Percentiles rank a stretch among this genome's conserved stretches.
phyloP scores from a whole-genome alignment of 192 early-diverging fungal species.

The Tieghemiomyces parasiticus region DNA sequence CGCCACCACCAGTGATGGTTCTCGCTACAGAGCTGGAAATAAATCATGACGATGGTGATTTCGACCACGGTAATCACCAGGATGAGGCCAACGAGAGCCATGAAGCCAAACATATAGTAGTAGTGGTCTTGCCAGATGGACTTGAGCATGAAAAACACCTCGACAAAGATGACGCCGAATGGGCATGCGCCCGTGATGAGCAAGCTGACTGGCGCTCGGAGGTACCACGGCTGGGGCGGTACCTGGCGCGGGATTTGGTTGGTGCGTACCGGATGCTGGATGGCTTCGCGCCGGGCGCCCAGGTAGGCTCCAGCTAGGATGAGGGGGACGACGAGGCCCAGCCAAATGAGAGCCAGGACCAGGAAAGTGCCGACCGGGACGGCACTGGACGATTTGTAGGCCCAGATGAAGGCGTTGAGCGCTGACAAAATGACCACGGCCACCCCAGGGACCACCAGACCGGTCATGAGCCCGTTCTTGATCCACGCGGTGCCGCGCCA shows the following conservation, averaged over 20 bases:
- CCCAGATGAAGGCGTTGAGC: conserved; percentile 81
- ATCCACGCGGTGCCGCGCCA: conserved; percentile 55
- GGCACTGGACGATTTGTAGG: conserved; percentile 70
- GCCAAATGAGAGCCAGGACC: conserved; percentile 66
- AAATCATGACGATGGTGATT: conserved; percentile 49
- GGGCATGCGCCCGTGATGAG: conserved; percentile 54
- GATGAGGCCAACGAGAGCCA: conserved; percentile 40
- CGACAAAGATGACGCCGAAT: conserved; percentile 57
- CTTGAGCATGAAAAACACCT: conserved; percentile 53
- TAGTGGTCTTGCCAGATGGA: conserved; percentile 52
- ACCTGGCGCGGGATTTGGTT: conserved; percentile 88
- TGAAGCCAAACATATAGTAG: conserved; percentile 47
- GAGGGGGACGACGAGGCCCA: conserved; percentile 59
- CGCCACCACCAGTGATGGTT: conserved; percentile 92
- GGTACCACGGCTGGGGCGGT: conserved; percentile 63
- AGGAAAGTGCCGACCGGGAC: conserved; percentile 81
- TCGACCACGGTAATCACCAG: conserved; percentile 42
- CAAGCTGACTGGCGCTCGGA: conserved; percentile 36
- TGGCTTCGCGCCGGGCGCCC: conserved; percentile 56
- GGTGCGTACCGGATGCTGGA: conserved; percentile 77
- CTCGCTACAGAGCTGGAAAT: conserved; percentile 46
- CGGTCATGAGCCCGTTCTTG: conserved; percentile 48
- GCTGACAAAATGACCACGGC: conserved; percentile 47
- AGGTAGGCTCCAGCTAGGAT: conserved; percentile 76
- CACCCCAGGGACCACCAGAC: conserved; percentile 35